These are phyloP conservation scores for Boeremia lycopersici DNA, from an alignment of 2,329 filamentous ascomycete genomes.

Conservation along the genomic window DNA sequence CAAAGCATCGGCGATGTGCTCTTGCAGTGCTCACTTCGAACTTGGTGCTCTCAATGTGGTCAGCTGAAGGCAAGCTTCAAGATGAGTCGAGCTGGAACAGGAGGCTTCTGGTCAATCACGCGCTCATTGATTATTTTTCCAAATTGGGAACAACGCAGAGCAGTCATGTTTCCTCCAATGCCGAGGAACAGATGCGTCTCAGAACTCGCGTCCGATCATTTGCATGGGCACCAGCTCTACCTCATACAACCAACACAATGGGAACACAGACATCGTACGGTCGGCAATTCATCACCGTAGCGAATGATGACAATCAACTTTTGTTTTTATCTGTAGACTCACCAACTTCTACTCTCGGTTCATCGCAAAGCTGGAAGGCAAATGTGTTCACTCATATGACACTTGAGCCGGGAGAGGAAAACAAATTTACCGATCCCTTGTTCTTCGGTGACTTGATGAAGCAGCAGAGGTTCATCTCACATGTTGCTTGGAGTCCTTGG, in stretches of 20 bases:
- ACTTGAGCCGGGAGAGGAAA: constrained; percentile 20
- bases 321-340: constrained; percentile 46
- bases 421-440: constrained; percentile 18
- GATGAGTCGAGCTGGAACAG: constrained; percentile 58
- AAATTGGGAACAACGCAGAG: constrained; percentile 14
- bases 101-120: constrained; percentile 59
- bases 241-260: constrained; percentile 20
- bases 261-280: constrained; percentile 37
- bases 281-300: constrained; percentile 44
- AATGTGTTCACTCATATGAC: constrained; percentile 35
- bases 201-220: constrained; percentile 50
- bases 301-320: constrained; percentile 52
- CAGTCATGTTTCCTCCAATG: constrained; percentile 19
- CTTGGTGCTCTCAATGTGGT: constrained; percentile 62
- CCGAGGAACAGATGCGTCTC: constrained; percentile 45
- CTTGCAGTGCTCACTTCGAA: constrained; percentile 64
- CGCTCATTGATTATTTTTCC: constrained; percentile 50
- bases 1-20: constrained; percentile 59
- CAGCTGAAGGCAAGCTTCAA: constrained; percentile 51
- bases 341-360: constrained; percentile 42
- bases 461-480: constrained; percentile 42
- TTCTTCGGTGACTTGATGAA: constrained; percentile 40
- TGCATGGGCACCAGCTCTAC: constrained; percentile 47
- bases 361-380: constrained; percentile 34
- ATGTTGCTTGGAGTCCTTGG: constrained; percentile 52